phyloP scores from a whole-genome alignment of 345 rosid genomes.

The Cardiospermum halicacabum region DNA sequence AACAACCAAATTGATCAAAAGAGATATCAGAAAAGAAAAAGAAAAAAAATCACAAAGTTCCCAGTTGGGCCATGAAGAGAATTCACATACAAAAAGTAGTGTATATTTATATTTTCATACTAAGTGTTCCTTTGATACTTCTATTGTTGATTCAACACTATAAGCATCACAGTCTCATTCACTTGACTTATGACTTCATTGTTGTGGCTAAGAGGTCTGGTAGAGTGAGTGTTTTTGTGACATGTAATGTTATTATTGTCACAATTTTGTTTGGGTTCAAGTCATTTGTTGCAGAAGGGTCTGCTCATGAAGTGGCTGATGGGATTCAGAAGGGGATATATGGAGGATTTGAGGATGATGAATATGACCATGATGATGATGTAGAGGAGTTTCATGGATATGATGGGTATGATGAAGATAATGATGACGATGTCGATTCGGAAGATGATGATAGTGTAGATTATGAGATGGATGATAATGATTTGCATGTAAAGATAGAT shows the following conservation, averaged over 20 bases:
- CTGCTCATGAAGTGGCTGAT: conserved; percentile 4
- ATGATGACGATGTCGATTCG: background rate
- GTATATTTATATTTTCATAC: background rate
- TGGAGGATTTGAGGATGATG: background rate
- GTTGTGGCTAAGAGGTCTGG: conserved; percentile 20
- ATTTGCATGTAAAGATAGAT: conserved; percentile 22
- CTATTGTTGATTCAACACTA: conserved; percentile 2
- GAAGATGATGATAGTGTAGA: conserved; percentile 13
- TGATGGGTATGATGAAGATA: conserved; percentile 15
- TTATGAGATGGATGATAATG: background rate
- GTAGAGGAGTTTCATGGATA: conserved; percentile 3
- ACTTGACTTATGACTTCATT: conserved; percentile 16
- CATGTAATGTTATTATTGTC: conserved; percentile 17
- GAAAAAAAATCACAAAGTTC: no score
- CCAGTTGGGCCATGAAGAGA: conserved; percentile 5
- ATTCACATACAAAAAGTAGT: background rate
- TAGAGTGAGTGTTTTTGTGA: conserved; percentile 14
- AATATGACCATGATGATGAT: background rate
- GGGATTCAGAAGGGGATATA: background rate
- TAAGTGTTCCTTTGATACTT: background rate
- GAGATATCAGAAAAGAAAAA: background rate
- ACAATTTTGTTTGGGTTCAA: conserved; percentile 12
- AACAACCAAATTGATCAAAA: background rate
- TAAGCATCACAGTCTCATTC: conserved; percentile 9
- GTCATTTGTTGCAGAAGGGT: conserved; percentile 9